Evolutionary conservation across 805 yeast species (phyloP).

Genomic region (Crinitomyces ghanaensis): DNA sequence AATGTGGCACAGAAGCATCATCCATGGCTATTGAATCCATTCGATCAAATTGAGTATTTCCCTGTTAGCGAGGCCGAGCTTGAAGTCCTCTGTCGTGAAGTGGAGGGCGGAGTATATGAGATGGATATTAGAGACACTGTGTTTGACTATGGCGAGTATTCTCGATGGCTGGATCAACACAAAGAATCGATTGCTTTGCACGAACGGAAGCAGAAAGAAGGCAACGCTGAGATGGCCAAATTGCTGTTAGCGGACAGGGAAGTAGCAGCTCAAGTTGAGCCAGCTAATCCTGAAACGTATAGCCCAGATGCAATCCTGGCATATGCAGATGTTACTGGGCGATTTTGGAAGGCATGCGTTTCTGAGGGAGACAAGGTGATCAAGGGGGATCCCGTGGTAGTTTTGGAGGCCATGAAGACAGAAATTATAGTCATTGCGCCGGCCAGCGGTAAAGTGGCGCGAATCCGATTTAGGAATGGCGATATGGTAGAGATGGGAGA

Average conservation of each 20-base stretch:
- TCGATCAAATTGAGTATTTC: slow-evolving; percentile 90
- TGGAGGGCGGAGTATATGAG: slow-evolving; percentile 66
- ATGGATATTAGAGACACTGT: slow-evolving; percentile 66
- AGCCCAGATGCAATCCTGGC: slow-evolving; percentile 74
- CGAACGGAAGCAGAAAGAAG: slow-evolving; percentile 64
- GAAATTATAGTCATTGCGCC: slow-evolving; percentile 85
- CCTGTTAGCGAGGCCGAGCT: slow-evolving; percentile 82
- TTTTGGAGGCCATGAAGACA: slow-evolving; percentile 97
- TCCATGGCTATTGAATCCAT: slow-evolving; percentile 88
- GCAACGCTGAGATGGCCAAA: slow-evolving; percentile 73
- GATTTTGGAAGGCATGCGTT: slow-evolving; percentile 87
- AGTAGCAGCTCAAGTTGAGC: slow-evolving; percentile 31
- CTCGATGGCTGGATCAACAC: slow-evolving; percentile 67
- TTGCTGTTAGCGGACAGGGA: slow-evolving; percentile 71
- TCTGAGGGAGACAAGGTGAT: slow-evolving; percentile 64
- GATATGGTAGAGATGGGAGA: slow-evolving; percentile 98
- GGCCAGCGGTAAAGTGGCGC: slow-evolving; percentile 23
- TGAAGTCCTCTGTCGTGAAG: slow-evolving; percentile 58
- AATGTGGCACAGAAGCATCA: slow-evolving; percentile 35
- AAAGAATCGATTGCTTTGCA: slow-evolving; percentile 57
- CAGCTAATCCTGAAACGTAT: slow-evolving; percentile 40
- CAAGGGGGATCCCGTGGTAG: slow-evolving; percentile 69
- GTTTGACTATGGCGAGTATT: slow-evolving; percentile 72
- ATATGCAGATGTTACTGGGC: slow-evolving; percentile 91
- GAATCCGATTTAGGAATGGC: slow-evolving; percentile 61